Evolutionary conservation across 768 basidiomycete species (phyloP), one percentile per base, ranked within the genome.

Genomic region (Pilatotrama ljubarskyi): DNA sequence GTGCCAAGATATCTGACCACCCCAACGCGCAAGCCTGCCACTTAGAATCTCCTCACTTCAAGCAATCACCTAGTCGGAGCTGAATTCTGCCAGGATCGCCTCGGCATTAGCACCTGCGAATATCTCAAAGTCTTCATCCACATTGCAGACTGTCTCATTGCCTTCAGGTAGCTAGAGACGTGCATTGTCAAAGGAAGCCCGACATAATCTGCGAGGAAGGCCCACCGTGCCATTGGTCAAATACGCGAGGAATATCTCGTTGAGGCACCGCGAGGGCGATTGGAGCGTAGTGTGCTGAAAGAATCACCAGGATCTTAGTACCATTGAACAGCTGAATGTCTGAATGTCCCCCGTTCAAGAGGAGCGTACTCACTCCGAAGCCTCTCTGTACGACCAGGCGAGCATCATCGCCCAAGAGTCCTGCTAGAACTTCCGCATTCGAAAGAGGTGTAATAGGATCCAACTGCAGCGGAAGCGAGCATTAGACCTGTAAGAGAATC

Each of bases 11-110:
- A n/a, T n/a, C n/a, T n/a, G n/a, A n/a, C n/a, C n/a, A n/a, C n/a
- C n/a, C n/a, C n/a, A n/a, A n/a, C n/a, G n/a, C n/a, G n/a, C n/a
- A n/a, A n/a, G n/a, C n/a, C n/a, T n/a, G n/a, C n/a, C n/a, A n/a
- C n/a, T n/a, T n/a, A n/a, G n/a, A n/a, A n/a, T n/a, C n/a, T n/a
- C n/a, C n/a, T n/a, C n/a, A n/a, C n/a, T n/a, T n/a, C n/a, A n/a
- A n/a, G n/a, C n/a, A n/a, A n/a, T n/a, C n/a, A 13, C 14, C 24
- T 17, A 48, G 10, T 29, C 8, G 29, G 17, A 35, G 4, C 15
- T 11, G 10, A 55, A 25, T 5, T 18, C 54, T n/a, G 44, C 78
- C 62, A 69, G 44, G 35, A 59, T 59, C 11, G 51, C 36, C 15
- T 37, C 42, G 7, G 58, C 53, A 17, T 59, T 59, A 0, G 53